Base-by-base conservation (phyloP, 371 early-diverging fungal species). In the Lichtheimia ramosa region DNA sequence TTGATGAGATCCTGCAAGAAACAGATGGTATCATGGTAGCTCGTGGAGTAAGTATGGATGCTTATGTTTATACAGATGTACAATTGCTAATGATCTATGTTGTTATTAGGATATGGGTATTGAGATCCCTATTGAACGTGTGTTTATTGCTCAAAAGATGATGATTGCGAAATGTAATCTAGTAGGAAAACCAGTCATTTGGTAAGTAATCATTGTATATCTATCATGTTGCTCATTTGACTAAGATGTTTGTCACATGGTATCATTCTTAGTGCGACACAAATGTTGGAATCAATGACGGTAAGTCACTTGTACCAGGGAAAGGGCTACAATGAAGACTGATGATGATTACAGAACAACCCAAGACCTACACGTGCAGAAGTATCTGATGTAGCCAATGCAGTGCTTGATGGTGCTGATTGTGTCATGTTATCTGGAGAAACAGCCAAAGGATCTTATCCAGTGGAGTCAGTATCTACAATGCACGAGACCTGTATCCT, bases 21-120 rank as follows among this genome's bases (percentile, higher is more conserved):
- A 90, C 97, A 10, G 99, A 99, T 81, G 99, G 98, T 61, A 87
- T 99, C 62, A 99, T 99, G 99, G 92, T 99, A 56, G 99, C 99
- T 40, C 91, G 99, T 71, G 99, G 99, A 55, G 75, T 75, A 75
- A 64, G 72, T 57, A 27, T 43, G 14, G 16, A 69, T 15, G 24
- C 24, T 16, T 15, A 6, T 15, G 1, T 43, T 15, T 43, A 43
- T 43, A 50, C 21, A 21, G 1, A 4, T 23, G 15, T 25, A 13
- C 27, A 15, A 25, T 12, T 3, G 27, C 27, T 27, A 25, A 10
- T 13, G 21, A 13, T 27, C 56, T 14, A 34, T 20, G 27, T 56
- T 18, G 21, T 16, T 1, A 13, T 28, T n/a, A 75, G 75, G 97
- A 99, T 82, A 84, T 99, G 66, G 98, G 98, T 58, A 95, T 96